Evolutionary conservation across 805 yeast species (phyloP), one percentile per base, ranked within the genome.

Genomic region (Sugiyamaella valdiviana): DNA sequence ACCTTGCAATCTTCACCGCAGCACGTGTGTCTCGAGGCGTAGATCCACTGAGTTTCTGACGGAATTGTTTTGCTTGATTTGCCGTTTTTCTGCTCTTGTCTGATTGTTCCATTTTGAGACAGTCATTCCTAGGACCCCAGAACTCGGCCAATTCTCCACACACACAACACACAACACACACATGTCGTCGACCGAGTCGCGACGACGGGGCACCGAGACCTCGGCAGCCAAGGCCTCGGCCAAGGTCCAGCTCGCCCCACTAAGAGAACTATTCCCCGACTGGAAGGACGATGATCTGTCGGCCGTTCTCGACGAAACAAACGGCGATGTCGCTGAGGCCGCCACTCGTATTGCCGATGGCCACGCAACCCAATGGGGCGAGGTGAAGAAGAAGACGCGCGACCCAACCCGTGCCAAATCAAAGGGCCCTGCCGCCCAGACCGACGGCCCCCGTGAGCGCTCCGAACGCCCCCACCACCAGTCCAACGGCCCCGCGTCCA

Each of bases 291-390:
- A 85, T 23, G 99, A 93, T 64, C 79, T 93, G 63, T 69, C 74
- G 41, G 78, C 83, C 46, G 80, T 88, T 51, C 80, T 90, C 58
- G 73, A 74, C 50, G 98, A 93, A 68, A 78, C 83, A 54, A 74
- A 57, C 39, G 74, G 80, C 54, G 89, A 85, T 63, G 73, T 89
- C 57, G 95, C 84, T 63, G 75, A 78, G 39, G 86, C 93, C 55
- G 83, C 87, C 55, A 90, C 84, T 62, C 82, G 88, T 66, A 90
- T 93, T 67, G 82, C 95, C 49, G 85, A 88, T 53, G 95, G 96
- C 56, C 84, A 85, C 60, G 95, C 87, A 36, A 76, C 84, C 57
- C 87, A 85, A 68, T 91, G 98, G 96, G 97, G 88, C 63, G 93
- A 90, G 59, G 95, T 87, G 54, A 82, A 82, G 67, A 85, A 69